phyloP scores from a whole-genome alignment of 208 protist species.

The Trypanosomatidae sp. region DNA sequence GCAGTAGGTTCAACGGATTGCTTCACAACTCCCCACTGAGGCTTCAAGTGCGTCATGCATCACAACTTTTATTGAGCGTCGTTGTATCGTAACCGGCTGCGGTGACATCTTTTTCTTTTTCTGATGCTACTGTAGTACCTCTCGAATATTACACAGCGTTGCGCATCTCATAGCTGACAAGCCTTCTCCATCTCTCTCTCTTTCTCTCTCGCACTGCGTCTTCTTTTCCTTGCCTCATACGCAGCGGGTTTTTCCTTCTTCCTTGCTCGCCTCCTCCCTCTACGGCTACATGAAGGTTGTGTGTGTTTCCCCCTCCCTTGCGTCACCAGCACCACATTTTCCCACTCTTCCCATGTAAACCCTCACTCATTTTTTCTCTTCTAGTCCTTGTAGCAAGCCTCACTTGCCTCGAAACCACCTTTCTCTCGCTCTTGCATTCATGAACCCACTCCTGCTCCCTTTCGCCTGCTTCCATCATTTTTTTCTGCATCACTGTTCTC shows the following conservation, averaged over 20 bases:
- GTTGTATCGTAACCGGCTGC: background rate
- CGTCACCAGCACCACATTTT: background rate
- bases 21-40: background rate
- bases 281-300: background rate
- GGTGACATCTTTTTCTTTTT: background rate
- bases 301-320: background rate
- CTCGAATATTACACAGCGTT: background rate
- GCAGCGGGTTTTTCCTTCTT: background rate
- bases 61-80: background rate
- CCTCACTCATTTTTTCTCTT: background rate
- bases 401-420: background rate
- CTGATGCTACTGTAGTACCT: background rate
- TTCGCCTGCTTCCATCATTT: background rate
- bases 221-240: background rate
- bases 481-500: background rate
- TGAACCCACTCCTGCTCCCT: background rate
- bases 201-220: background rate
- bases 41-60: background rate
- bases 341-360: background rate
- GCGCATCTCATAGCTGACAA: background rate
- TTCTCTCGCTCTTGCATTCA: background rate
- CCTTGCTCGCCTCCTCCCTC: background rate
- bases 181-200: background rate
- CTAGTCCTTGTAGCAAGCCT: background rate
- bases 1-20: background rate